Evolutionary conservation across 495 filamentous ascomycete species (phyloP), one percentile per base, ranked within the genome.

Genomic region (Xylaria venustula): DNA sequence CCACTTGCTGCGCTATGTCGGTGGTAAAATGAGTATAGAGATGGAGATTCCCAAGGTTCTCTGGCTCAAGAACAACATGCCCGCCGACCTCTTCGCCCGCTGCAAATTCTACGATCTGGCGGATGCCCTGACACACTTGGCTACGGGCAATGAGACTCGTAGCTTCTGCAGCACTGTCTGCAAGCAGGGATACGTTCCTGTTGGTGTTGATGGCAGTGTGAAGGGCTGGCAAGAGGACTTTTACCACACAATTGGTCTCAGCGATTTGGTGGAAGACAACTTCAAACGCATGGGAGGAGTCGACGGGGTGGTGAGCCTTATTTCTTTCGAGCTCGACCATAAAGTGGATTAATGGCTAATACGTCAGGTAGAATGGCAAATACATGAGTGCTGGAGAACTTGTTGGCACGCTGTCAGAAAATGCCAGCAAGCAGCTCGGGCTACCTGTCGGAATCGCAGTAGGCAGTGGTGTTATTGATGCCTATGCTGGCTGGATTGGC

Each of bases 141-240:
- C 94, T 17, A 97, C 94, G n/a, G 94, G 93, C 4, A 90, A 86
- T 55, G 93, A 98, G 74, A 93, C 87, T 40, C 78, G 94, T 60
- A 95, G 91, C 74, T 96, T 91, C 69, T 98, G 93, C 72, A 96
- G 90, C 61, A 87, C 91, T 3, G 90, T 96, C 19, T 97, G 94
- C 74, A 98, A 97, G 75, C 94, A 98, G 69, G 94, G 93, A 0
- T 97, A 85, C 70, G 90, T 98, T 1, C 94, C 94, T 0, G 89
- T 97, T 14, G 94, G 94, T 41, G 91, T 97, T 19, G 94, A 98
- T 67, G 93, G 93, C 37, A 97, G 93, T 74, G 91, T 96, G 17
- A 98, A 97, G 76, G 94, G 94, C 4, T 98, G 94, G 94, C 92
- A 98, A 71, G 91, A 91, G 62, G 93, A 97, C 65, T 98, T 98